Evolutionary conservation across 257 asterid genomes (phyloP), one percentile per base, ranked within the genome.

Genomic region (Plantago ovata): DNA sequence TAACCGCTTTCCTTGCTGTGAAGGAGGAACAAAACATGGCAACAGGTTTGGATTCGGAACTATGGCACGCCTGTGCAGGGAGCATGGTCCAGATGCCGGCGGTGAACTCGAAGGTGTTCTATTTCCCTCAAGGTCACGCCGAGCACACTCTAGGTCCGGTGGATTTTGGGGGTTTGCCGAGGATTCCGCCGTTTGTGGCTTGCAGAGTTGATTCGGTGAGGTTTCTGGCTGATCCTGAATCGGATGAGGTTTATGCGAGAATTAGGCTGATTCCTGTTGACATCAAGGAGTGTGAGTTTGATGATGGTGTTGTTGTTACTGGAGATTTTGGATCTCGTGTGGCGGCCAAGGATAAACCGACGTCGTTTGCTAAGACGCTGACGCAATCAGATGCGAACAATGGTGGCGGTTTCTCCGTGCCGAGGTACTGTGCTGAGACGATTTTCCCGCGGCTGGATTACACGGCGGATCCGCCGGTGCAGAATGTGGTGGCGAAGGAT

Each of bases 21-120:
- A 3, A 49, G 13, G 13, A 9, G 20, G 11, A 32, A 49, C 6
- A n/a, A n/a, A n/a, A n/a, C 16, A 42, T 13, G 19, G 86, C 74
- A 38, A 81, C 59, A 32, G 52, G 61, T 61, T 69, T 81, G 66
- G 89, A 84, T 45, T 66, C 86, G 16, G 84, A 84, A 79, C 68
- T 84, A 38, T 84, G 94, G 94, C 89, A 84, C 38, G 94, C 89
- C 7, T 84, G 89, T 56, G 94, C 94, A 0, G 94, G 94, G 16
- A 79, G 78, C 9, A 84, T 78, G 88, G 89, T 84, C 18, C 82
- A 81, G 46, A 72, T 78, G 75, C 94, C 88, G 50, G 10, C 43
- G 14, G 75, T 72, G 60, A 77, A 81, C 79, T 72, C 84, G 9
- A 75, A 64, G 46, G 78, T 83, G 13, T 75, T 63, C 62, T 83